A percentile compares a stretch with the other conserved stretches of the same genome.
Conservation (phyloP, 176 grass and related monocot genomes). For the Metroxylon sagu region DNA sequence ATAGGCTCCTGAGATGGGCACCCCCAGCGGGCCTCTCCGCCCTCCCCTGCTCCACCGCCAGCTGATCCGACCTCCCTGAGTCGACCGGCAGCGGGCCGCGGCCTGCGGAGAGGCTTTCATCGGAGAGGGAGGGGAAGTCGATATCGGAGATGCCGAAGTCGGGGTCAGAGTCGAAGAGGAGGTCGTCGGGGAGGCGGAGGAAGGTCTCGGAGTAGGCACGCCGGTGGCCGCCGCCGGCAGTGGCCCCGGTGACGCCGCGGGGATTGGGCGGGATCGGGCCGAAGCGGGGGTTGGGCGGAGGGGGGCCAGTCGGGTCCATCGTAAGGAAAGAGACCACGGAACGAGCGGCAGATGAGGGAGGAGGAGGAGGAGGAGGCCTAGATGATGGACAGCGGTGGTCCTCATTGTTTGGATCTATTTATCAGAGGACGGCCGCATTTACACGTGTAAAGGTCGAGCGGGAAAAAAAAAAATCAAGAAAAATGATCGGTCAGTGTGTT, state of each 20-base stretch:
- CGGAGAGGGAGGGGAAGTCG: constrained; percentile 90
- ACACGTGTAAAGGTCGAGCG: too few species aligned
- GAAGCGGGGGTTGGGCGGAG: constrained; percentile 15
- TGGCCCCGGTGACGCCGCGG: constrained; percentile 4
- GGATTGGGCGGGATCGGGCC: not conserved
- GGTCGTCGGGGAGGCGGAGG: constrained; percentile 77
- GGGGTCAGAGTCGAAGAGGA: constrained; percentile 59
- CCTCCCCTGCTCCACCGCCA: not conserved
- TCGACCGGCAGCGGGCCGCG: constrained; percentile 20
- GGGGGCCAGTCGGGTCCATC: constrained; percentile 4
- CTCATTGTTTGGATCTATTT: too few species aligned
- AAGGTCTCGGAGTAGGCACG: constrained; percentile 85
- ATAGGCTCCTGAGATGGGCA: constrained; percentile 65
- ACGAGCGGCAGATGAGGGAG: too few species aligned
- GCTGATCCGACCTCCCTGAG: not conserved
- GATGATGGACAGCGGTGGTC: too few species aligned
- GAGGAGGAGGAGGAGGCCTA: too few species aligned
- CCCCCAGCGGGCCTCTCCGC: constrained; percentile 15
- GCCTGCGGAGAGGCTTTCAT: constrained; percentile 49
- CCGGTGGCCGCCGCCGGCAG: constrained; percentile 42
- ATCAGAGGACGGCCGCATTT: too few species aligned
- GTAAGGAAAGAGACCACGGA: too few species aligned
- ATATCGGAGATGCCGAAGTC: constrained; percentile 89
- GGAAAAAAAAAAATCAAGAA: too few species aligned
- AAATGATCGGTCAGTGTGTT: too few species aligned